Conservation (phyloP, 139 green algal species). For the Microglena sp. region DNA sequence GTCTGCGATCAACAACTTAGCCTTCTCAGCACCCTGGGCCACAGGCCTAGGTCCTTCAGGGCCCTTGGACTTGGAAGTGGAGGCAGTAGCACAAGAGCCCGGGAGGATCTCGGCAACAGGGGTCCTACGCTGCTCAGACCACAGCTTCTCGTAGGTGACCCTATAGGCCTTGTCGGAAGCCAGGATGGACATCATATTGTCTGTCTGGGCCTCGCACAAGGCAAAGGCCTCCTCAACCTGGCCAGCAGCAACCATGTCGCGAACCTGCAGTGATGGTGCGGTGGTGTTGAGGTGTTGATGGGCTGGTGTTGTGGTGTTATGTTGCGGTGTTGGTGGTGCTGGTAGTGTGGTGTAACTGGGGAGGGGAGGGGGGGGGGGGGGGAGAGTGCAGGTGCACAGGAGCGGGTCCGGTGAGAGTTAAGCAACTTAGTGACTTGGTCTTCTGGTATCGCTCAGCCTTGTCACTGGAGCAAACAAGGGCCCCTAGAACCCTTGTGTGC, state of each 20-base stretch:
- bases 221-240: slow-evolving; percentile 26
- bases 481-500: too few relatives aligned
- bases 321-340: background rate
- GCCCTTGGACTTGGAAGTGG: slow-evolving; percentile 3
- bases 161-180: slow-evolving; percentile 20
- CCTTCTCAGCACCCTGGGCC: slow-evolving; percentile 36
- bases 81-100: too few relatives aligned
- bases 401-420: too few relatives aligned
- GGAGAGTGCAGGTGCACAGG: too few relatives aligned
- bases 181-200: slow-evolving; percentile 21
- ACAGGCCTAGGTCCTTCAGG: background rate
- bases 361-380: too few relatives aligned
- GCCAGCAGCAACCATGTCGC: slow-evolving; percentile 42
- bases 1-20: slow-evolving; percentile 32
- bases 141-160: slow-evolving; percentile 35
- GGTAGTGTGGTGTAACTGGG: too few relatives aligned
- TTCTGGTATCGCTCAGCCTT: too few relatives aligned
- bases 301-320: background rate
- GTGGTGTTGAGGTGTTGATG: too few relatives aligned
- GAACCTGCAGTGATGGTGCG: slow-evolving; percentile 5
- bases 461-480: too few relatives aligned
- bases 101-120: slow-evolving; percentile 43
- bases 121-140: slow-evolving; percentile 37
- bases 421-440: too few relatives aligned
- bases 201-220: slow-evolving; percentile 14